Evolutionary conservation across 2,329 filamentous ascomycete genomes (phyloP), one percentile per base, ranked within the genome.

Genomic region (Fusarium oxysporum): DNA sequence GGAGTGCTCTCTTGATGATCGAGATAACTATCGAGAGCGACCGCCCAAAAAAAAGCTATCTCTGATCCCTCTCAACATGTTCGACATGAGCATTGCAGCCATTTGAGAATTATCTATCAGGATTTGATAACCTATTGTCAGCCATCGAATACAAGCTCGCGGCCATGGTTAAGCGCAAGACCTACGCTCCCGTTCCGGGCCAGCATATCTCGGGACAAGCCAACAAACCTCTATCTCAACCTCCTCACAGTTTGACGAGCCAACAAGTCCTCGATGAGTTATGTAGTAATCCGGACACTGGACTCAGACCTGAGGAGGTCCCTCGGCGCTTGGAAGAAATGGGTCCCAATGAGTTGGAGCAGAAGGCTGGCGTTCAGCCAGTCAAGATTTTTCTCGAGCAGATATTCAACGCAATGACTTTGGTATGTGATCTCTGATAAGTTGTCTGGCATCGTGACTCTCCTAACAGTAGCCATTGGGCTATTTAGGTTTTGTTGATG

Each of bases 401-500:
- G 76, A 79, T 90, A 40, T 85, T 85, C 64, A 91, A 91, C 78
- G 88, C 88, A 16, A 90, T 90, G 88, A 89, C 87, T 50, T 73
- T 90, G 73, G 87, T 79, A 53, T 54, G 75, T 69, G 21, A 30
- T 28, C 47, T 13, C 30, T 43, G 17, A 32, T 2, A 25, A 51
- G 9, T 33, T 41, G 5, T 43, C 32, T 38, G 23, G 11, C 12
- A 53, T 41, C 44, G 55, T 60, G 47, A 40, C 40, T 19, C 47
- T 57, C 51, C 62, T 61, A 61, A 65, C 28, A 32, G 33, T 61
- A 33, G 62, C 61, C 48, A 41, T 45, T 47, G 51, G 47, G 48
- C 50, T 45, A 41, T 16, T 47, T n/a, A 79, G 76, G 77, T 90
- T 51, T 85, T 92, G 57, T 80, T 91, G 60, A 86, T 91, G 69